Evolutionary conservation across 139 green algal species (phyloP), one percentile per base, ranked within the genome.

Genomic region (Choricystis sp.): DNA sequence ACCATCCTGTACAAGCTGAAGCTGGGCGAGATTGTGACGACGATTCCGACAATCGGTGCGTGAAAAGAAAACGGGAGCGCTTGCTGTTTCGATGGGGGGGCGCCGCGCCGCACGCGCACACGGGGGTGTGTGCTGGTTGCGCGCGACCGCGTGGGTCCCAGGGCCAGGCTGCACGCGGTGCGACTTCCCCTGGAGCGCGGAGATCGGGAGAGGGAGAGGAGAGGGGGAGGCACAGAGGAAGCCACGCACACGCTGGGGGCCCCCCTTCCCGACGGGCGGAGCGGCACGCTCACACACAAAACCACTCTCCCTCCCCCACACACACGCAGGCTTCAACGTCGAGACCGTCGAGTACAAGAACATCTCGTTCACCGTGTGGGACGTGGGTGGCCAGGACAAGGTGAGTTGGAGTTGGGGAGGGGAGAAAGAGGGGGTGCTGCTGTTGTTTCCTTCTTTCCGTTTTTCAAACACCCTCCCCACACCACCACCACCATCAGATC

Each of bases 1-100:
- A 99, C 93, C 59, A 98, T 99, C 64, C 80, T 99, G 31, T 99
- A 98, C 80, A 99, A 99, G 82, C 81, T 99, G 58, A 95, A 99
- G 80, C 86, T 99, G 25, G 93, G 93, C 60, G 93, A 99, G 77
- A 93, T 99, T 59, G 84, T 99, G 19, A 97, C 89, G 14, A 99
- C 93, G 31, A 95, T 99, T 60, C 93, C 93, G 49, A 99, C 93
- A 16, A 98, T 99, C 66, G 88, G 91, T 96, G 62, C 70, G 83
- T 23, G 20, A n/a, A n/a, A n/a, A n/a, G n/a, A n/a, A n/a, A n/a
- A n/a, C n/a, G n/a, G n/a, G n/a, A n/a, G n/a, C n/a, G n/a, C n/a
- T n/a, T 58, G 16, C 25, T 49, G 19, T 59, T 59, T 59, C 4
- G 56, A 59, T 16, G 56, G 23, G 56, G 22, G 56, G 16, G 14